Evolutionary conservation across 2,329 filamentous ascomycete species (phyloP).

Genomic region (Magnaporthiopsis poae): DNA sequence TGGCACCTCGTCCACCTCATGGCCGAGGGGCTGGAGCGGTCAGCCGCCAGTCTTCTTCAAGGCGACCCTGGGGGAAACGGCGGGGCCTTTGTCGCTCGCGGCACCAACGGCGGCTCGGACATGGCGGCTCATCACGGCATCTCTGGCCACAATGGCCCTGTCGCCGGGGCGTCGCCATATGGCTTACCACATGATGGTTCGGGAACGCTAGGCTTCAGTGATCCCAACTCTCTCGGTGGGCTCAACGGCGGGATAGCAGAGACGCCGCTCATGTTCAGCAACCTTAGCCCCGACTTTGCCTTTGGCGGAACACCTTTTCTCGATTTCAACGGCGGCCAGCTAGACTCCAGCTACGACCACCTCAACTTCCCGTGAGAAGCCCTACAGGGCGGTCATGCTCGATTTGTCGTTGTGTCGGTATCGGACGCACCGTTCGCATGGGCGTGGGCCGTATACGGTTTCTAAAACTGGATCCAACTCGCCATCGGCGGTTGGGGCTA

Average conservation of each 20-base stretch:
- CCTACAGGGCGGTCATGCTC: not conserved
- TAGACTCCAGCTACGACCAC: constrained; percentile 1
- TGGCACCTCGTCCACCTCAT: constrained; percentile 37
- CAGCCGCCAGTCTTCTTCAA: constrained; percentile 3
- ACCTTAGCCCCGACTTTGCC: constrained; percentile 4
- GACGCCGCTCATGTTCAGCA: not conserved
- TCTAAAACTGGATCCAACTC: not conserved
- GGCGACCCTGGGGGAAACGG: not conserved
- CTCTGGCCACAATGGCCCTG: not conserved
- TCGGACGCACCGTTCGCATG: too few relatives aligned
- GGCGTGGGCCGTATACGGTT: too few relatives aligned
- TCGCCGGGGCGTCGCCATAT: not conserved
- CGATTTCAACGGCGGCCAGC: not conserved
- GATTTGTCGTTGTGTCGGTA: not conserved
- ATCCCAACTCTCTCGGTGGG: not conserved
- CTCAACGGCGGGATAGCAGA: constrained; percentile 3
- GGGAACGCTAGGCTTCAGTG: not conserved
- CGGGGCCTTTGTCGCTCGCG: too few relatives aligned
- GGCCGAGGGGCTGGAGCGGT: constrained; percentile 32
- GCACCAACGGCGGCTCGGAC: not conserved
- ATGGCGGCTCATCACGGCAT: not conserved
- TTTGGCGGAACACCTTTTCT: not conserved
- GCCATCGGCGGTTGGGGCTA: not conserved
- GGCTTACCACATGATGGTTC: not conserved
- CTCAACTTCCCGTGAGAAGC: constrained; percentile 1